phyloP scores from a whole-genome alignment of 1,284 basidiomycete species.

The Melampsora larici-populina region DNA sequence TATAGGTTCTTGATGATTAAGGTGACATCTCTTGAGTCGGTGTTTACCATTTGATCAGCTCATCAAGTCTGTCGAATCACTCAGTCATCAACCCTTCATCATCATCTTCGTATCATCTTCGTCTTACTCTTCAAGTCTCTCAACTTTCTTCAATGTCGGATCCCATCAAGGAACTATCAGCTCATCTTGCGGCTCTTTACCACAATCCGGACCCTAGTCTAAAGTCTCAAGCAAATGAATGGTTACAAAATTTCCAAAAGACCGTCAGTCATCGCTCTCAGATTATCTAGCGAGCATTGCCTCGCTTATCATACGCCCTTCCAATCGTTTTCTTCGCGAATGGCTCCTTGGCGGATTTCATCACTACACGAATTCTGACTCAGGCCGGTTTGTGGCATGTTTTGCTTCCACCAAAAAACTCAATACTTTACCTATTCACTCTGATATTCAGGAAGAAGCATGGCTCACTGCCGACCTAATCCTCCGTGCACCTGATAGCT shows the following conservation, averaged over 20 bases:
- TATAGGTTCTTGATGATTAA: too few relatives aligned
- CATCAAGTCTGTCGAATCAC: too few relatives aligned
- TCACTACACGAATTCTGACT: constrained; percentile 8
- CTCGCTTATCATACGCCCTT: constrained; percentile 1
- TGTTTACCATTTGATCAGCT: too few relatives aligned
- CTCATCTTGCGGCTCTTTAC: constrained; percentile 60
- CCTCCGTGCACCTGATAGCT: constrained; percentile 73
- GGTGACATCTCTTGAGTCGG: too few relatives aligned
- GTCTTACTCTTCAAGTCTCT: too few relatives aligned
- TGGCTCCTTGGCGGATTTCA: neutral
- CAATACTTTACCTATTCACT: neutral
- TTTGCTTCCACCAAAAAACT: neutral
- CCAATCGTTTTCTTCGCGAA: constrained; percentile 54
- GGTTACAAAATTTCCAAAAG: constrained; percentile 94
- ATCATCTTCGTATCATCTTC: too few relatives aligned
- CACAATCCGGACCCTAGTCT: constrained; percentile 71
- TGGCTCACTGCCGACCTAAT: constrained; percentile 93
- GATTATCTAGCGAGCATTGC: constrained; percentile 47
- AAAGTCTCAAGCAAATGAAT: constrained; percentile 78
- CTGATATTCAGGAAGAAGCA: constrained; percentile 74
- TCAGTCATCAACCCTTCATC: too few relatives aligned
- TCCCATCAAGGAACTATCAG: constrained; percentile 40
- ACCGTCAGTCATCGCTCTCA: constrained; percentile 68
- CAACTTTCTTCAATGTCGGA: constrained; percentile 13
- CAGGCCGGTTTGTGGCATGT: neutral